Conservation (phyloP, 192 early-diverging fungal genomes). For the Entomortierella chlamydospora region DNA sequence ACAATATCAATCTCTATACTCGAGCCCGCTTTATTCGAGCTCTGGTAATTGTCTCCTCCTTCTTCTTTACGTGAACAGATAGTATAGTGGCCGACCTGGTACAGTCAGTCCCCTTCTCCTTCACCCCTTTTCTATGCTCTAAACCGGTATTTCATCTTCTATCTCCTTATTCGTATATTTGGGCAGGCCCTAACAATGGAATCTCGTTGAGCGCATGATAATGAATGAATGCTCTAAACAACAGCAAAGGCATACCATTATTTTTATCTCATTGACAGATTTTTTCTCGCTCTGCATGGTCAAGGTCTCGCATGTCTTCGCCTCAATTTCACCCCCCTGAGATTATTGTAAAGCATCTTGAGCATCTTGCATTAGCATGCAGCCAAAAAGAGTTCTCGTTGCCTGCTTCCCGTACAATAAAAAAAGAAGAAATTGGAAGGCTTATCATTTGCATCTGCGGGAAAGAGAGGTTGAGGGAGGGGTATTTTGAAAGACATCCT, state of each 20-base stretch:
- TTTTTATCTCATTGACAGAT: too few relatives aligned
- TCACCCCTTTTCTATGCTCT: background rate
- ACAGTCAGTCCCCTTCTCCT: background rate
- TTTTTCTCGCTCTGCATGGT: too few relatives aligned
- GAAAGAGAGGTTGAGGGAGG: background rate
- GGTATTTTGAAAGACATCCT: too few relatives aligned
- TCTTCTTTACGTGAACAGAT: background rate
- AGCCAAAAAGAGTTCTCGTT: background rate
- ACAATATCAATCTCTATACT: too few relatives aligned
- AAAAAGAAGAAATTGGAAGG: background rate
- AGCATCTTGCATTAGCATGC: too few relatives aligned
- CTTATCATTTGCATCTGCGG: background rate
- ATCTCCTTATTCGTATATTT: background rate
- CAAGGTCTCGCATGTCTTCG: background rate
- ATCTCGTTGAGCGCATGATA: background rate
- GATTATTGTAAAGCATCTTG: conserved; percentile 8
- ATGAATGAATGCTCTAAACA: background rate
- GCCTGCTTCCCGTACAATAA: background rate
- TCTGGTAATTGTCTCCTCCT: too few relatives aligned
- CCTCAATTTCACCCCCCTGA: conserved; percentile 1
- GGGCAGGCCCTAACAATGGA: background rate
- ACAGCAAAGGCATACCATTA: too few relatives aligned
- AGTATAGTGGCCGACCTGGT: too few relatives aligned
- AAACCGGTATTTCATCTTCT: background rate
- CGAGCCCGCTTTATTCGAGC: too few relatives aligned